Base-by-base conservation (phyloP, 352 stramenopile genomes). In the Phytophthora boehmeriae region DNA sequence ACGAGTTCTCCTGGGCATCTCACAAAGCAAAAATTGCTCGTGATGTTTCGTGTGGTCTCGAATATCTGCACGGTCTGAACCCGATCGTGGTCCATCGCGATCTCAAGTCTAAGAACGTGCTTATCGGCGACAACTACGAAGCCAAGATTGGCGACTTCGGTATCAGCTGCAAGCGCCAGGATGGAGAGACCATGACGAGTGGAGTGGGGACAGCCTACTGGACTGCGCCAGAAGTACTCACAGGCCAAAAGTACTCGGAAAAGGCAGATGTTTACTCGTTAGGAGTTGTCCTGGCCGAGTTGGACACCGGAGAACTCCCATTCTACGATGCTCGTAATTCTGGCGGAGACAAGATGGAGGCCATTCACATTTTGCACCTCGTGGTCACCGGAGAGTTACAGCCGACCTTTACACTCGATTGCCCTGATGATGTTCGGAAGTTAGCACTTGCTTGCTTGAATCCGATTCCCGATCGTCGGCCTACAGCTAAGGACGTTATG, bases 101-200 rank as follows among this genome's bases (percentile, higher is more conserved):
- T 46, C 63, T 94, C 50, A 93, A 94, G 61, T 83, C 73, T 43
- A 80, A 88, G 60, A 93, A 93, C 45, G 74, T 92, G 43, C 68
- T 92, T 43, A 49, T 83, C 3, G 67, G 34, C 16, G 38, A 66
- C 8, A 54, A 58, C 10, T 53, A 71, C n/a, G 52, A 68, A n/a
- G 66, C 66, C 38, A 78, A 80, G 28, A 47, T 83, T 17, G 68
- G 71, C 28, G 75, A 79, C n/a, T 83, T 83, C 27, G 75, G 75
- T 13, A 58, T 71, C n/a, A 66, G 49, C 45, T 48, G 44, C 5
- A 20, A 59, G 22, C 23, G 39, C 22, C 35, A 34, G 43, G 67
- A 44, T 6, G 41, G 69, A 28, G 59, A 54, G 20, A 58, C 57
- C 11, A 79, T 85, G 75, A 85, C 75, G 0, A 64, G 52, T 14